Percentiles rank a stretch among this genome's conserved stretches.
phyloP scores from a whole-genome alignment of 495 filamentous ascomycete species.

The Penicillium angulare region DNA sequence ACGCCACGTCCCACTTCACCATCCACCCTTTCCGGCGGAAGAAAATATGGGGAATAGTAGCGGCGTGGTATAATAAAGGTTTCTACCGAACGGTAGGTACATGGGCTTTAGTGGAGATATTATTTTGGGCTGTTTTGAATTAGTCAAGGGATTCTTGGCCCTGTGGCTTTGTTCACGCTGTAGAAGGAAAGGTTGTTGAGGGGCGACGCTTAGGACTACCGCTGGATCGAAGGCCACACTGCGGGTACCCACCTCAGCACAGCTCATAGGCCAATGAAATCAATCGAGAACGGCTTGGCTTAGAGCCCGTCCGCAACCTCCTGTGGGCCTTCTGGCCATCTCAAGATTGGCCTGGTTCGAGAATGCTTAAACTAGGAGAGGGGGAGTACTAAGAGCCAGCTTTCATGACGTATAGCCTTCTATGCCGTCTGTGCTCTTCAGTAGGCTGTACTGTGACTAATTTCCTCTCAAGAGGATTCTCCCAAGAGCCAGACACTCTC shows the following conservation, averaged over 20 bases:
- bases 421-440: constrained; percentile 11
- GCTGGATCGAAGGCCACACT: too few relatives aligned
- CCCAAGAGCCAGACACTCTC: constrained; percentile 10
- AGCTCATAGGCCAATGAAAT: too few relatives aligned
- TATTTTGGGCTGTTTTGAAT: not conserved
- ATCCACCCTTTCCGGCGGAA: not conserved
- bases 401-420: constrained; percentile 5
- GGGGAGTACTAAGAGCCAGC: constrained; percentile 4
- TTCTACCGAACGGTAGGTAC: not conserved
- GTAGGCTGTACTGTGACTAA: constrained; percentile 4
- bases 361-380: constrained; percentile 10
- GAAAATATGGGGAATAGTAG: too few relatives aligned
- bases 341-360: constrained; percentile 1
- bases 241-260: too few relatives aligned
- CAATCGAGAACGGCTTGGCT: too few relatives aligned
- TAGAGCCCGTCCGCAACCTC: too few relatives aligned
- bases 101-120: not conserved
- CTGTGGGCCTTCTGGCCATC: too few relatives aligned
- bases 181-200: too few relatives aligned
- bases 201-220: too few relatives aligned
- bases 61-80: not conserved
- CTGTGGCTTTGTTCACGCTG: too few relatives aligned
- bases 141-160: not conserved
- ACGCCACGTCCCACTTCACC: not conserved
- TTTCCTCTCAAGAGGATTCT: constrained; percentile 18